Evolutionary conservation across 192 early-diverging fungal genomes (phyloP), one percentile per base, ranked within the genome.

Genomic region (Coemansia sp.): DNA sequence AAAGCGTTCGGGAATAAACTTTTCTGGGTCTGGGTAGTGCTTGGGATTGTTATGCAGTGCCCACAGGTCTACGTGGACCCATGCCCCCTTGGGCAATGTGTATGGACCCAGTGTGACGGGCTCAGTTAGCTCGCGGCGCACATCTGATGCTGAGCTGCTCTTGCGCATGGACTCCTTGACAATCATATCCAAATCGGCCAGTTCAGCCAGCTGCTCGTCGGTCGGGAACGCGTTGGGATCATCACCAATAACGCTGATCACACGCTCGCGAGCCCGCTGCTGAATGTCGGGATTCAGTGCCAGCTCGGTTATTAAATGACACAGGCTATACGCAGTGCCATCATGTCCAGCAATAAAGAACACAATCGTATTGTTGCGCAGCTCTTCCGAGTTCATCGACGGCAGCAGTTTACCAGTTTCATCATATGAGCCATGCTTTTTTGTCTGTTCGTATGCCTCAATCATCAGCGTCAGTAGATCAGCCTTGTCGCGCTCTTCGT

Each of bases 271-370:
- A 16, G 76, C 82, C 27, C 62, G 41, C 31, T 67, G 56, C 65
- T 83, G 82, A 49, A 74, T 64, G 25, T 82, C 57, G 10, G 74
- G 80, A 61, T 83, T 61, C 23, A 59, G 65, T n/a, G 85, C 86
- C 22, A 87, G 70, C 58, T 81, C 68, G 49, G 75, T 77, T 29
- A 86, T 62, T 21, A 77, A 27, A 50, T 71, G 72, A 39, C 69
- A 59, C 4, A 86, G 52, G 6, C 76, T 62, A 26, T 67, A 55
- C 4, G 84, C 73, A 11, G 82, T 81, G n/a, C 78, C 71, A 21
- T 83, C 82, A 67, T 85, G 79, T 23, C 85, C 85, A 29, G 85
- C 85, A 21, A 86, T 69, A 72, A 80, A 86, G 73, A 85, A 85
- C 4, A 86, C 61, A 16, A 74, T 72, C 2, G 78, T 75, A 41